Percentiles rank a stretch among this genome's conserved stretches.
phyloP scores from a whole-genome alignment of 148 eudicot genomes.

The Rhododendron molle region DNA sequence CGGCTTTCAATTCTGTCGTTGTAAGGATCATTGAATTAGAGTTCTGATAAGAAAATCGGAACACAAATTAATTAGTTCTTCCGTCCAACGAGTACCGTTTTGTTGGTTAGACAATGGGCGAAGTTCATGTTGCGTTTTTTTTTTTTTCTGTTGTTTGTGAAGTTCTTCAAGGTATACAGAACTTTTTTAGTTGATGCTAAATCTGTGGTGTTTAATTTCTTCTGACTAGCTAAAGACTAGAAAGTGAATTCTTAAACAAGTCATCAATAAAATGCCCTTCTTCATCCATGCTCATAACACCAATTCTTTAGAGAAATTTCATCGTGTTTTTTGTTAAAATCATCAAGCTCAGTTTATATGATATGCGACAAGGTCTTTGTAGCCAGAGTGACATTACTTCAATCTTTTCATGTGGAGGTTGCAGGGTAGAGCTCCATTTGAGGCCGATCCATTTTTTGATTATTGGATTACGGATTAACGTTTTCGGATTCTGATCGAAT shows the following conservation, averaged over 20 bases:
- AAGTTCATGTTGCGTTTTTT: background rate
- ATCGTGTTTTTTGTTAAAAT: background rate
- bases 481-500: no score
- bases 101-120: background rate
- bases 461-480: no score
- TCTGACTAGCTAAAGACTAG: background rate
- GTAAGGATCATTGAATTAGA: background rate
- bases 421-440: no score
- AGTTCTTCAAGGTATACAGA: background rate
- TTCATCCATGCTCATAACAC: background rate
- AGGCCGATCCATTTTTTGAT: no score
- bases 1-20: background rate
- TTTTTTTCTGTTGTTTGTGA: background rate
- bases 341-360: background rate
- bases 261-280: background rate
- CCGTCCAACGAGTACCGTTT: background rate
- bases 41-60: background rate
- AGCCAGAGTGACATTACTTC: no score
- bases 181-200: background rate
- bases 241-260: background rate
- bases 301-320: background rate
- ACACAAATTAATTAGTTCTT: background rate
- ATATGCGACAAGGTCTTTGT: background rate
- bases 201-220: background rate
- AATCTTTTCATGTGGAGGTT: no score